A percentile compares a stretch with the other conserved stretches of the same genome.
Conservation (phyloP, 805 yeast genomes). For the Ogataea methylovora region DNA sequence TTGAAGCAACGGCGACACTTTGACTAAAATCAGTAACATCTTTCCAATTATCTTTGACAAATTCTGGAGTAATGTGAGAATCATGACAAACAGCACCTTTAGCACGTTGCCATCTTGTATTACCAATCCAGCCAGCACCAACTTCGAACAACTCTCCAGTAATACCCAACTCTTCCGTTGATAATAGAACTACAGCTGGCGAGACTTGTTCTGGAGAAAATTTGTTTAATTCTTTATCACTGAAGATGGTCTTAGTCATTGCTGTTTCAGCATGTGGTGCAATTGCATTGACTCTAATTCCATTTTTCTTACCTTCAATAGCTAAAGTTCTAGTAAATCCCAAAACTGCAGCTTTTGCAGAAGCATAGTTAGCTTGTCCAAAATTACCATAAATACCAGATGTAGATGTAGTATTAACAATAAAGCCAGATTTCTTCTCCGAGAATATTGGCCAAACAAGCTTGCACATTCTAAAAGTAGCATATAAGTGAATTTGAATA, state of each 20-base stretch:
- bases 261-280: conserved; percentile 99
- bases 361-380: conserved; percentile 94
- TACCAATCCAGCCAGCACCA: conserved; percentile 96
- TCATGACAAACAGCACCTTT: conserved; percentile 69
- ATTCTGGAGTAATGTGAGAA: conserved; percentile 53
- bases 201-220: conserved; percentile 87
- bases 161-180: conserved; percentile 65
- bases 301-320: conserved; percentile 76
- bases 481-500: conserved; percentile 71
- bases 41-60: conserved; percentile 58
- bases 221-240: conserved; percentile 70
- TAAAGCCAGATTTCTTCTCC: conserved; percentile 72
- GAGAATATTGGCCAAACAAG: conserved; percentile 89
- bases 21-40: conserved; percentile 59
- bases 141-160: conserved; percentile 84
- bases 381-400: conserved; percentile 97
- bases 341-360: conserved; percentile 85
- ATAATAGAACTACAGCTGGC: conserved; percentile 74
- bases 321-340: conserved; percentile 85
- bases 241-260: conserved; percentile 87
- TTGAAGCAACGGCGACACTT: conserved; percentile 45
- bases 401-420: conserved; percentile 87
- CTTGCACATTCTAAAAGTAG: conserved; percentile 74
- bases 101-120: conserved; percentile 92
- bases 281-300: conserved; percentile 71